phyloP scores from a whole-genome alignment of 345 rosid genomes.

The Streptanthus diversifolius region DNA sequence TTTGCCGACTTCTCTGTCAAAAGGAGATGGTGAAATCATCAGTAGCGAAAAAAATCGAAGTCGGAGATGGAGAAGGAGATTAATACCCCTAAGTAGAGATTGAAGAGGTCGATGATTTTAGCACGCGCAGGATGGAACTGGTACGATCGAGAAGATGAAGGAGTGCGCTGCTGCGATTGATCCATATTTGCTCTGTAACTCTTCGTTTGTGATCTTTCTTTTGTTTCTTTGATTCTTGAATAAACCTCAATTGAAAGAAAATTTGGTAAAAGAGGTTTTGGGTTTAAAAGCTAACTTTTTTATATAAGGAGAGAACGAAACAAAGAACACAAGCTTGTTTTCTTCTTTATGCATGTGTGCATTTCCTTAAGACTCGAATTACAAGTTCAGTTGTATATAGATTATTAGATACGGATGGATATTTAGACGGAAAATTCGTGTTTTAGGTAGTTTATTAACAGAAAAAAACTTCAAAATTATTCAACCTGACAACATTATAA shows the following conservation, averaged over 20 bases:
- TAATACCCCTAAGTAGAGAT: conserved; percentile 83
- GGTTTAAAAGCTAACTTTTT: background rate
- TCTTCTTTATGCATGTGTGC: no score
- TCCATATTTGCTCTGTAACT: conserved; percentile 44
- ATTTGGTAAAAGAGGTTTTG: background rate
- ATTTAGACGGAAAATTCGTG: no score
- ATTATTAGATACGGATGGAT: no score
- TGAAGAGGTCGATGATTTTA: conserved; percentile 81
- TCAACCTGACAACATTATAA: no score
- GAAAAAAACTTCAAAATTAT: no score
- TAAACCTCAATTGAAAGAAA: background rate
- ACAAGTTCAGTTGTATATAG: no score
- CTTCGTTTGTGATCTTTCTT: background rate
- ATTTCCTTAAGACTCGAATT: no score
- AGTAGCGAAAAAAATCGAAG: background rate
- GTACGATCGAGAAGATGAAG: conserved; percentile 60
- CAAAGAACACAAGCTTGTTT: background rate
- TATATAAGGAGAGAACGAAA: background rate
- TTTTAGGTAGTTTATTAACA: no score
- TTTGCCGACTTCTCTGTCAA: conserved; percentile 66
- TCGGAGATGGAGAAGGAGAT: background rate
- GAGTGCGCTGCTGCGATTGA: conserved; percentile 57
- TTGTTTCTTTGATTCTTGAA: background rate
- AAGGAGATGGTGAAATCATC: background rate
- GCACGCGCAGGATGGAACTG: conserved; percentile 75